These are phyloP conservation scores for Colletotrichum ledebouriae DNA, from an alignment of 2,329 filamentous ascomycete genomes.

Conservation along the genomic window DNA sequence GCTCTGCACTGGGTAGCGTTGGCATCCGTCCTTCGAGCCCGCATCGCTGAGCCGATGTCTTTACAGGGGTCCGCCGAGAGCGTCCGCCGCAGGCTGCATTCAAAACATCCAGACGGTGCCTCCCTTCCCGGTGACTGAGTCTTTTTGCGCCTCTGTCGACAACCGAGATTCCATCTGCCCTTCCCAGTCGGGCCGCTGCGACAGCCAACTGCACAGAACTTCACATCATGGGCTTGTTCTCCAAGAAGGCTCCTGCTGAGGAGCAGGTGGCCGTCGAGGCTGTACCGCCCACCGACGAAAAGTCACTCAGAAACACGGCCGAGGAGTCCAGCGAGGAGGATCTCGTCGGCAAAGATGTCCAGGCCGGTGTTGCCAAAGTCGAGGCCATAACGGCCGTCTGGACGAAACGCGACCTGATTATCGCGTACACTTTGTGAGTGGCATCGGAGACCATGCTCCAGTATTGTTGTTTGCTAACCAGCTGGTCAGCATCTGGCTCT, in stretches of 20 bases:
- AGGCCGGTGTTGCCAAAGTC: slow-evolving; percentile 62
- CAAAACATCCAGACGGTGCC: neutral
- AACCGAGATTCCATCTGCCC: slow-evolving; percentile 3
- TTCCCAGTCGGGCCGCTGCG: slow-evolving; percentile 9
- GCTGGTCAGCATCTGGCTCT: slow-evolving; percentile 54
- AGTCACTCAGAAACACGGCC: slow-evolving; percentile 19
- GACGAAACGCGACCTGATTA: slow-evolving; percentile 55
- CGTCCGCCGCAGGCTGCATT: neutral
- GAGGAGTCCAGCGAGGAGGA: slow-evolving; percentile 50
- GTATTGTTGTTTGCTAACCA: neutral
- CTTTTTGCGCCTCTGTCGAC: slow-evolving; percentile 6
- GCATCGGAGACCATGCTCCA: too few species aligned
- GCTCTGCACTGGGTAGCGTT: slow-evolving; percentile 9
- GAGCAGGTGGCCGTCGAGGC: slow-evolving; percentile 30
- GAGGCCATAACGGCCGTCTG: slow-evolving; percentile 62
- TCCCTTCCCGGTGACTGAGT: neutral
- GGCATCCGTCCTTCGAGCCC: slow-evolving; percentile 5
- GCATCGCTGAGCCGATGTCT: slow-evolving; percentile 36
- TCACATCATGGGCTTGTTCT: slow-evolving; percentile 29
- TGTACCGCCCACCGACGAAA: slow-evolving; percentile 19
- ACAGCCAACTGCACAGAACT: neutral
- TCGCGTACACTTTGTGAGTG: slow-evolving; percentile 59
- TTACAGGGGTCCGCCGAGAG: slow-evolving; percentile 11
- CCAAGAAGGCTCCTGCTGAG: slow-evolving; percentile 34
- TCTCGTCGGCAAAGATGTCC: slow-evolving; percentile 51